Base-by-base conservation (phyloP, 1,284 basidiomycete genomes). In the Amylostereum areolatum region DNA sequence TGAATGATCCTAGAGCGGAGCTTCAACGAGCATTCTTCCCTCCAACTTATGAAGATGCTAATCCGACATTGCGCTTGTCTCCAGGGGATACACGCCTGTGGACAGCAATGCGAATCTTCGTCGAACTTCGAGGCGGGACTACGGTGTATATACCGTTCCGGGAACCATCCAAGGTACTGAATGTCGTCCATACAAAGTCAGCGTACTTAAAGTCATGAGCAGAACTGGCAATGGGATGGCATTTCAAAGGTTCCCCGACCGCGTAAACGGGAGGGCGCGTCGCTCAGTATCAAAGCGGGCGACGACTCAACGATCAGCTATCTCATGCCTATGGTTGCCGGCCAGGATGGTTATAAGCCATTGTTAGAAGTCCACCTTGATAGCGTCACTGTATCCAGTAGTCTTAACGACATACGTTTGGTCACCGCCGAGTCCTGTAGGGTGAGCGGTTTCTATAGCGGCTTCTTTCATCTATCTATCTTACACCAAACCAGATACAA, bases 161-260 rank as follows among this genome's bases (percentile, higher is more conserved):
- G 11, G 93, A 97, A 66, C 67, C 84, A 0, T 92, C 89, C 0
- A 93, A 92, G 74, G 85, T 82, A 53, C 37, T 51, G 53, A 39
- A 32, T 8, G 31, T 2, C 28, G 29, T 11, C 32, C n/a, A 11
- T 46, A 18, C 18, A 18, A 18, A 18, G 18, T 18, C 18, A 18
- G 18, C 18, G 18, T 18, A 18, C 18, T 18, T 18, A 18, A 18
- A 18, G 18, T 18, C 18, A 18, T 18, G 18, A 18, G 30, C 50
- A 87, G 84, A 83, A 93, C 61, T 93, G 90, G 89, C 80, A 83
- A 64, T 92, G 88, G 84, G 90, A 92, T 60, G 83, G 80, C 29
- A 56, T 70, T 40, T 64, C 65, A 4, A 67, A 77, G 25, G 57
- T 74, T n/a, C 72, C 74, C 18, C 70, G 75, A 46, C 73, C 73